Evolutionary conservation across 441 rosid species (phyloP), one percentile per base, ranked within the genome.

Genomic region (Geranium incanum): DNA sequence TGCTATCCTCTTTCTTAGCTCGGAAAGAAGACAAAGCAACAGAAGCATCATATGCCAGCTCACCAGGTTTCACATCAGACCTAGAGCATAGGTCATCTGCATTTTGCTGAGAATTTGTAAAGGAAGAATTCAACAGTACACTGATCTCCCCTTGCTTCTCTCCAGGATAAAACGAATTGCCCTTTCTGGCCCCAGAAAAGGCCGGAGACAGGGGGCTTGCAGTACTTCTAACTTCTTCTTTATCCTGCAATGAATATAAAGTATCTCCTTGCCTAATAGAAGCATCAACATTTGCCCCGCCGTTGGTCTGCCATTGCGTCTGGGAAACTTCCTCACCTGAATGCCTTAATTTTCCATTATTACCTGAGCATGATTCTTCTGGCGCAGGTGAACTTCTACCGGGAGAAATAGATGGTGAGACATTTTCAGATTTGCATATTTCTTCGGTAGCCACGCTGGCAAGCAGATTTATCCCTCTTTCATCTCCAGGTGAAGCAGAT

Each of bases 401-500:
- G 2, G 85, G 88, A 74, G 97, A 89, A 70, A 70, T 72, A 41
- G 74, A 69, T 11, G 92, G 96, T 15, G 94, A 86, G 72, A 74
- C 79, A 71, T 72, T 70, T 71, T 86, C 87, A 36, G 93, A 81
- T 75, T 86, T 93, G 38, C 84, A 84, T 71, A 93, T 89, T 82
- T 95, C 99, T 64, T 88, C 97, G 74, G 97, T 87, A 78, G 98
- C 98, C 72, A 93, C 97, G 76, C 87, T 91, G 66, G 99, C 99
- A 73, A 95, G 92, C 75, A 93, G 85, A 80, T 95, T 89, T 93
- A 95, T 93, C 70, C 98, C 99, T 78, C 84, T 86, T 80, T 93
- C 93, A 83, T 95, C 99, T n/a, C 83, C 90, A 75, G 75, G 79
- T 69, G 79, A 59, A 45, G 55, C 55, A 60, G 82, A 72, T 13